phyloP scores from a whole-genome alignment of 768 basidiomycete species.

The Strobilomyces confusus region DNA sequence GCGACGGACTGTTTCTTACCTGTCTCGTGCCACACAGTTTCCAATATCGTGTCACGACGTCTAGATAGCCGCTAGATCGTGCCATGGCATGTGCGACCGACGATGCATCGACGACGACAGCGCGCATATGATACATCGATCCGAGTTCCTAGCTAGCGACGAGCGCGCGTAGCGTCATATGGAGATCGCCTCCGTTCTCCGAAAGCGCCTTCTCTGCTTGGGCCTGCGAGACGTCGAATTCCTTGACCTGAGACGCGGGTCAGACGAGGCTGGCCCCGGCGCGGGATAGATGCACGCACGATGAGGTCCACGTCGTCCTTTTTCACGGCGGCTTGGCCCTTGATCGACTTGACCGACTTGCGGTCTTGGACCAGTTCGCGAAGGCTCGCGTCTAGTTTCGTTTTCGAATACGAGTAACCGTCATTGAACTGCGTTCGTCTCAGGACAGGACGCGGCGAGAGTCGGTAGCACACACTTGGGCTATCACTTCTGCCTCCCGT shows the following conservation, averaged over 20 bases:
- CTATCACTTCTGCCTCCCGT: slow-evolving; percentile 29
- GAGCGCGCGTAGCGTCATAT: slow-evolving; percentile 25
- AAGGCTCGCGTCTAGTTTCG: slow-evolving; percentile 32
- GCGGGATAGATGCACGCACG: slow-evolving; percentile 15
- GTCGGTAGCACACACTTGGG: slow-evolving; percentile 15
- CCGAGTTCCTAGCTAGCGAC: slow-evolving; percentile 18
- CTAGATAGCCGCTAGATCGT: not conserved
- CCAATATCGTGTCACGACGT: not conserved
- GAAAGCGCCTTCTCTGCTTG: slow-evolving; percentile 30
- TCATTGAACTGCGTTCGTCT: slow-evolving; percentile 48
- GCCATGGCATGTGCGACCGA: not conserved
- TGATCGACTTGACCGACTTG: slow-evolving; percentile 51
- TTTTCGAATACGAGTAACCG: slow-evolving; percentile 43
- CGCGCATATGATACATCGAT: not conserved
- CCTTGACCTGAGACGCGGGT: slow-evolving; percentile 21
- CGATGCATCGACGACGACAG: not conserved
- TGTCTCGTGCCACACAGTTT: not conserved
- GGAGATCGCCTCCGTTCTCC: slow-evolving; percentile 30
- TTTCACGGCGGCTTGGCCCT: slow-evolving; percentile 19
- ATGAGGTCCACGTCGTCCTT: slow-evolving; percentile 29
- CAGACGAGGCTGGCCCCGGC: not conserved
- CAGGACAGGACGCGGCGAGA: slow-evolving; percentile 16
- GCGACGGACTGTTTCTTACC: not conserved
- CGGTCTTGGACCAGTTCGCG: slow-evolving; percentile 50
- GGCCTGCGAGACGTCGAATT: slow-evolving; percentile 26